Base-by-base conservation (phyloP, 1,139 yeast species). In the Pichia sp. region DNA sequence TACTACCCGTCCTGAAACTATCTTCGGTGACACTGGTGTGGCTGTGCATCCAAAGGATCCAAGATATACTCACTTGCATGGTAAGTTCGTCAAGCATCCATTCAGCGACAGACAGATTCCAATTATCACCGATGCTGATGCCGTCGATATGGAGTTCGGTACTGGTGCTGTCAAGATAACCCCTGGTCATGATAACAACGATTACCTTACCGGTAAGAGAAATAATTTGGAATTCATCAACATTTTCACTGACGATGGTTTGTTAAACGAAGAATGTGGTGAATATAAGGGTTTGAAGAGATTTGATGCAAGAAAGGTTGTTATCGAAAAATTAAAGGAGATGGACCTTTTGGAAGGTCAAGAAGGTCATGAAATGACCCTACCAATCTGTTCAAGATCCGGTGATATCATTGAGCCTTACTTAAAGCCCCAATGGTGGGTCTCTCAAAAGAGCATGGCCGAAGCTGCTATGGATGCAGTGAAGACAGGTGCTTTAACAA, bases 381-480 rank as follows among this genome's bases (percentile, higher is more conserved):
- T 93, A 61, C 99, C 99, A 63, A 73, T 81, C 52, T 93, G 99
- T 75, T 88, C 95, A 48, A 87, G 97, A 80, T 90, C 97, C 31
- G 97, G 97, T 63, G 99, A 93, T 74, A 78, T 93, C 62, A 92
- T 93, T 68, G 99, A 93, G 76, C 99, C 99, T 55, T 77, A 90
- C 67, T 79, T 93, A 75, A 93, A 93, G 75, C 99, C 99, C 59
- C 99, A 93, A 77, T 93, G 99, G 99, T 93, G 98, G 97, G 98
- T 93, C 62, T 77, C 87, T 59, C 97, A 92, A 76, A 79, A 80
- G 68, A 88, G 85, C 57, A 90, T 90, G 89, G 99, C 99, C 54
- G 77, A 79, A 64, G 91, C 80, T 60, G 97, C 97, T 59, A 85
- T 92, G 63, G 78, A 83, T 57, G 97, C 92, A 55, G 97, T 93